These are phyloP conservation scores for Monosporascus sp. DNA, from an alignment of 2,329 filamentous ascomycete species.

Conservation along the genomic window DNA sequence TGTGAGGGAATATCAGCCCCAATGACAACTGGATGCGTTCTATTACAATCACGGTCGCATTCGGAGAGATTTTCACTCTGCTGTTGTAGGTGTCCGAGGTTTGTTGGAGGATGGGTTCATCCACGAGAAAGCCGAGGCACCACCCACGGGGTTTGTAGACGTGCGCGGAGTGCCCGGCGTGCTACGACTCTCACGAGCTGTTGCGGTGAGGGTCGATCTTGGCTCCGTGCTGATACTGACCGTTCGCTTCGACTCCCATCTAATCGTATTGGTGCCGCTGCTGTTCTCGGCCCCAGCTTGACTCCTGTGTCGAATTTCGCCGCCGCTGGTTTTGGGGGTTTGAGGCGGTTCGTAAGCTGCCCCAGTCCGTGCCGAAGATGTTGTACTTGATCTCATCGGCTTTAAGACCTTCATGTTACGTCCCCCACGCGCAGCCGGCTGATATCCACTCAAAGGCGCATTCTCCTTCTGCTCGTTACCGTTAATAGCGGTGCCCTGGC, in stretches of 20 bases:
- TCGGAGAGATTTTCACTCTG: conserved; percentile 20
- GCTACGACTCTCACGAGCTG: conserved; percentile 30
- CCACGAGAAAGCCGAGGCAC: conserved; percentile 93
- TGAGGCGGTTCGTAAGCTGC: conserved; percentile 48
- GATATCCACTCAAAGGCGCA: conserved; percentile 59
- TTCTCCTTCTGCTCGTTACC: conserved; percentile 51
- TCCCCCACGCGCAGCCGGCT: conserved; percentile 56
- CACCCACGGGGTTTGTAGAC: conserved; percentile 77
- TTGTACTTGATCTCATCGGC: conserved; percentile 60
- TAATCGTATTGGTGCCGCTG: conserved; percentile 26
- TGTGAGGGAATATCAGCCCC: background rate
- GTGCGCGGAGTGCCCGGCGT: conserved; percentile 42
- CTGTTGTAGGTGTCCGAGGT: conserved; percentile 35
- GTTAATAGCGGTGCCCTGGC: conserved; percentile 46
- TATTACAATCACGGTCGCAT: no score
- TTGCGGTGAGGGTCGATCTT: conserved; percentile 30
- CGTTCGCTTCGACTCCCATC: conserved; percentile 53
- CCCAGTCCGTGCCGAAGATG: conserved; percentile 47
- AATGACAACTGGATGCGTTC: background rate
- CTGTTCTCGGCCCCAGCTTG: conserved; percentile 33
- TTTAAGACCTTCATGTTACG: conserved; percentile 89
- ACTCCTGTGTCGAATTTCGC: conserved; percentile 51
- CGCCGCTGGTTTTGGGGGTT: conserved; percentile 37
- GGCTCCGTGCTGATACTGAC: conserved; percentile 28
- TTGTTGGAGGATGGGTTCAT: conserved; percentile 55